A percentile compares a stretch with the other conserved stretches of the same genome.
Evolutionary conservation across 73 alveolate genomes (phyloP).

Genomic region (Blepharisma stoltei): DNA sequence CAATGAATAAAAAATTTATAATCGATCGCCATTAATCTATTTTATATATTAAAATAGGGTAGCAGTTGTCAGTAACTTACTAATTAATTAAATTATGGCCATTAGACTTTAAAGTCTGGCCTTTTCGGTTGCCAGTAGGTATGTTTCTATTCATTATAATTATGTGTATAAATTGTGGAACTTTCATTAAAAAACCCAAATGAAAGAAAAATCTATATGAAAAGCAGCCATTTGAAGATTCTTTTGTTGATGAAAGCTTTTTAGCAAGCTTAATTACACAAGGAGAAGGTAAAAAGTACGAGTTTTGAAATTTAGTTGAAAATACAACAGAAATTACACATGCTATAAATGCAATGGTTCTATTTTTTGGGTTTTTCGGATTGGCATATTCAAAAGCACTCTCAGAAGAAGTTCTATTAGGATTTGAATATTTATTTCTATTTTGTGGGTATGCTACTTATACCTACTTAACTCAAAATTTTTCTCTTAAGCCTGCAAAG

Average conservation of each 20-base stretch:
- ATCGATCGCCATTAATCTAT: no score
- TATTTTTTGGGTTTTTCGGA: neutral
- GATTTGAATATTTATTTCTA: neutral
- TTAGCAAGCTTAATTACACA: neutral
- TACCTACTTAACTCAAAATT: neutral
- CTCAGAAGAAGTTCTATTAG: neutral
- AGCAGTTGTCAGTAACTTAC: no score
- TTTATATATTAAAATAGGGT: no score
- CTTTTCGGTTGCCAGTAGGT: no score
- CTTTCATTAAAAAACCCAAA: conserved; percentile 15
- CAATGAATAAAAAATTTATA: no score
- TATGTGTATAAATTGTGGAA: no score
- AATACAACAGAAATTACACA: neutral
- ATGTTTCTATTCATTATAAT: no score
- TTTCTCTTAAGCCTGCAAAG: neutral
- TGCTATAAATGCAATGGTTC: neutral
- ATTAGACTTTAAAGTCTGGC: no score
- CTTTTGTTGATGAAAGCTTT: neutral
- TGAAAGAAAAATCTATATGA: conserved; percentile 20
- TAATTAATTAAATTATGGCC: no score
- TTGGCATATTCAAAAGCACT: neutral
- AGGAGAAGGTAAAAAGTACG: neutral
- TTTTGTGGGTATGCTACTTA: neutral
- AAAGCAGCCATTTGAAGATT: conserved; percentile 28
- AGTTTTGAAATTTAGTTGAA: neutral